Base-by-base conservation (phyloP, 345 rosid species). In the Eucalyptus polyanthemos region DNA sequence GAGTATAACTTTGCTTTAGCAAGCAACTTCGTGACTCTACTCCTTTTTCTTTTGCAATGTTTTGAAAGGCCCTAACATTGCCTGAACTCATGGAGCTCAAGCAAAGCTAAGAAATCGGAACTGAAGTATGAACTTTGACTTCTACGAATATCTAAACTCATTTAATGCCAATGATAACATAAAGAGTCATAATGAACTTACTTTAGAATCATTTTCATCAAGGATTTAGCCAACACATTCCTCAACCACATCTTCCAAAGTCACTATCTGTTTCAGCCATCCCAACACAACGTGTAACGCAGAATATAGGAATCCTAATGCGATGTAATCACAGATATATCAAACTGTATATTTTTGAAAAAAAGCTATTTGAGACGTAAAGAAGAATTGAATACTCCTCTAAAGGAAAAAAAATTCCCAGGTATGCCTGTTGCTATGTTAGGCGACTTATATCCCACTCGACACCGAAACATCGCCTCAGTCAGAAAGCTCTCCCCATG, bases 151-250 rank as follows among this genome's bases (percentile, higher is more conserved):
- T 29, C 45, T 27, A 60, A 12, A 65, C 19, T n/a, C 17, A 29
- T 2, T 14, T 2, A n/a, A 65, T 65, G 37, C 76, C 88, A 40
- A 25, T 34, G 56, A 60, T 5, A 80, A 56, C 51, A 22, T 40
- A 49, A 27, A 24, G 60, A 62, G 88, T 50, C 91, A 47, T 37
- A 11, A 31, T 21, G 76, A 86, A 76, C 88, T 93, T 93, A 95
- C 95, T 90, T 95, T 95, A 80, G 99, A 97, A 91, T 97, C 97
- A 87, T 94, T 97, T 95, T 95, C 96, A 83, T 97, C 98, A 87
- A 97, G 97, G 89, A 97, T 97, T 93, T 96, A 98, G 62, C 98
- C 99, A 90, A 97, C 98, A 90, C 97, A 95, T 93, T 95, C 99
- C 92, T 97, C 99, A 88, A 95, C 98, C 88, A 94, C 99, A 86